Percentiles rank a stretch among this genome's conserved stretches.
phyloP scores from a whole-genome alignment of 1,284 basidiomycete genomes.

The Rhodotorula mucilaginosa region DNA sequence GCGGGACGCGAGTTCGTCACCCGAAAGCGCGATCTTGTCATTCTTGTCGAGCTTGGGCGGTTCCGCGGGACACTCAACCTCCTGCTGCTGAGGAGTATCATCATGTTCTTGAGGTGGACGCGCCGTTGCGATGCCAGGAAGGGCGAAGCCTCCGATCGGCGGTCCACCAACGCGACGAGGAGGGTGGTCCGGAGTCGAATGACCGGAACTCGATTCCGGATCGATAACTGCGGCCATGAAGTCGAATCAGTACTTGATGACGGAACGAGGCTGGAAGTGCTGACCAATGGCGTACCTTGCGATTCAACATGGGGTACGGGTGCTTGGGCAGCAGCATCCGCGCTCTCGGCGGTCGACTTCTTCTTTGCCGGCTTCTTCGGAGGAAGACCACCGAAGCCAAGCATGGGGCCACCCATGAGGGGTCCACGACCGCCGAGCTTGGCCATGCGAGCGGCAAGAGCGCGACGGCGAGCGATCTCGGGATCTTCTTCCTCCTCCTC shows the following conservation, averaged over 20 bases:
- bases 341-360: slow-evolving; percentile 20
- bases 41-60: background rate
- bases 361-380: slow-evolving; percentile 18
- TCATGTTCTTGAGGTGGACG: slow-evolving; percentile 1
- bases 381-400: slow-evolving; percentile 22
- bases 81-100: slow-evolving; percentile 3
- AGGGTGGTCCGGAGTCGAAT: slow-evolving; percentile 1
- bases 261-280: background rate
- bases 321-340: background rate
- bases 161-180: slow-evolving; percentile 24
- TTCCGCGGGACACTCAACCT: background rate
- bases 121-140: slow-evolving; percentile 29
- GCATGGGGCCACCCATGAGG: slow-evolving; percentile 51
- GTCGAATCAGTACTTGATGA: background rate
- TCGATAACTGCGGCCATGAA: background rate
- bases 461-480: slow-evolving; percentile 71
- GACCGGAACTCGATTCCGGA: slow-evolving; percentile 1
- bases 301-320: slow-evolving; percentile 2
- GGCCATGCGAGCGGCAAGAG: slow-evolving; percentile 84
- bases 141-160: slow-evolving; percentile 31
- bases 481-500: slow-evolving; percentile 59
- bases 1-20: slow-evolving; percentile 20
- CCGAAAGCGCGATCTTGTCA: slow-evolving; percentile 1
- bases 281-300: slow-evolving; percentile 2
- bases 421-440: slow-evolving; percentile 73